phyloP scores from a whole-genome alignment of 1,284 basidiomycete genomes.

The Rhodotorula sp. region DNA sequence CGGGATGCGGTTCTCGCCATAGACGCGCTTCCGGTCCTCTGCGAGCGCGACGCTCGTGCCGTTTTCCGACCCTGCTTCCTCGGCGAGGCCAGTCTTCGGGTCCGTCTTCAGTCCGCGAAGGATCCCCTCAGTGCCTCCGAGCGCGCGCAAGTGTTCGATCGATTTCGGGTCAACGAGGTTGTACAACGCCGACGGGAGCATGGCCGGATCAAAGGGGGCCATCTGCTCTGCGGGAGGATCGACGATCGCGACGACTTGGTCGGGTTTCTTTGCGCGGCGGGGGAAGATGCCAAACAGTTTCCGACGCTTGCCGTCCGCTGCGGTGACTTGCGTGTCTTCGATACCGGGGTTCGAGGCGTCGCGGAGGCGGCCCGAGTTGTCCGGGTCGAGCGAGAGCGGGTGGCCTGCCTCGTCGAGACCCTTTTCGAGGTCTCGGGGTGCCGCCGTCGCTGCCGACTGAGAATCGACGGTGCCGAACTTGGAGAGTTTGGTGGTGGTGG shows the following conservation, averaged over 20 bases:
- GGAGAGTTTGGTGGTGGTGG: background rate
- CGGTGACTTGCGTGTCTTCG: slow-evolving; percentile 4
- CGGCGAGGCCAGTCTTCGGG: slow-evolving; percentile 28
- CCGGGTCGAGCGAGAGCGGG: slow-evolving; percentile 2
- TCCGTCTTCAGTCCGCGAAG: slow-evolving; percentile 60
- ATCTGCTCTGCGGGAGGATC: slow-evolving; percentile 60
- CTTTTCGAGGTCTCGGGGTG: slow-evolving; percentile 26
- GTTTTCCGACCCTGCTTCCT: slow-evolving; percentile 29
- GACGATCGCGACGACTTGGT: slow-evolving; percentile 48
- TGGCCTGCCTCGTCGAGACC: slow-evolving; percentile 5
- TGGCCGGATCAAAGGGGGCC: slow-evolving; percentile 54
- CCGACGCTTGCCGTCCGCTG: slow-evolving; percentile 3
- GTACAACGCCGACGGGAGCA: slow-evolving; percentile 74
- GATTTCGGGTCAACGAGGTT: slow-evolving; percentile 84
- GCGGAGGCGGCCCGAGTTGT: slow-evolving; percentile 5
- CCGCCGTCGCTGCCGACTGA: background rate
- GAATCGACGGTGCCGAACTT: background rate
- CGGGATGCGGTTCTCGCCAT: slow-evolving; percentile 80
- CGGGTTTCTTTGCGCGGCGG: slow-evolving; percentile 15
- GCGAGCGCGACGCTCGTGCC: slow-evolving; percentile 55
- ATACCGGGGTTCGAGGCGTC: slow-evolving; percentile 3
- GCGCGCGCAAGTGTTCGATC: slow-evolving; percentile 62
- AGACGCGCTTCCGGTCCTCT: slow-evolving; percentile 65
- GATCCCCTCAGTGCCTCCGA: slow-evolving; percentile 73
- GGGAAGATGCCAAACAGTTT: slow-evolving; percentile 28